A percentile compares a stretch with the other conserved stretches of the same genome.
Conservation (phyloP, 345 rosid genomes). For the Lepidium africanum region DNA sequence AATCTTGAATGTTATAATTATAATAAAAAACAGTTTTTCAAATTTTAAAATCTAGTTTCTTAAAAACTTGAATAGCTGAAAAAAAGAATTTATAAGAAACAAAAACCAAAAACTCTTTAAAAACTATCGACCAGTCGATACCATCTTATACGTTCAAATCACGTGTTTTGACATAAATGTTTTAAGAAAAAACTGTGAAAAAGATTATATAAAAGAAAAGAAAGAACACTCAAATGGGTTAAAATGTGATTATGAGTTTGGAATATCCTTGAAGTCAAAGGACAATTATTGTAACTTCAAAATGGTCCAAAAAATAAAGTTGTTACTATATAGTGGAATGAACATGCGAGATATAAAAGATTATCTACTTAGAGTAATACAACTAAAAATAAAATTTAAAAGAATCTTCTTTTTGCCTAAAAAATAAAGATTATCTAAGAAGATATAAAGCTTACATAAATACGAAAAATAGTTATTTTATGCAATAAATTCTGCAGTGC, state of each 20-base stretch:
- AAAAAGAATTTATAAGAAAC: too few relatives aligned
- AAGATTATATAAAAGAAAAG: not conserved
- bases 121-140: too few relatives aligned
- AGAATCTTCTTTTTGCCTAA: not conserved
- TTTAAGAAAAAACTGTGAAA: not conserved
- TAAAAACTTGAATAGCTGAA: too few relatives aligned
- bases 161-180: not conserved
- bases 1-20: too few relatives aligned
- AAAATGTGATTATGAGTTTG: not conserved
- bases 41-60: too few relatives aligned
- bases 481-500: not conserved
- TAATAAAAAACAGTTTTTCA: too few relatives aligned
- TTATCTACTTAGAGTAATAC: not conserved
- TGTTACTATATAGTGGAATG: not conserved
- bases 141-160: not conserved
- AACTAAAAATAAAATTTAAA: not conserved
- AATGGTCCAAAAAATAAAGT: not conserved
- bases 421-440: not conserved
- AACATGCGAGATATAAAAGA: slow-evolving; percentile 2
- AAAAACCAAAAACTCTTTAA: too few relatives aligned
- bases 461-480: not conserved
- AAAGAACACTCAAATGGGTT: not conserved
- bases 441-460: not conserved
- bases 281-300: not conserved
- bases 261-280: slow-evolving; percentile 2